phyloP scores from a whole-genome alignment of 1,284 basidiomycete species.

The Marasmius oreades region DNA sequence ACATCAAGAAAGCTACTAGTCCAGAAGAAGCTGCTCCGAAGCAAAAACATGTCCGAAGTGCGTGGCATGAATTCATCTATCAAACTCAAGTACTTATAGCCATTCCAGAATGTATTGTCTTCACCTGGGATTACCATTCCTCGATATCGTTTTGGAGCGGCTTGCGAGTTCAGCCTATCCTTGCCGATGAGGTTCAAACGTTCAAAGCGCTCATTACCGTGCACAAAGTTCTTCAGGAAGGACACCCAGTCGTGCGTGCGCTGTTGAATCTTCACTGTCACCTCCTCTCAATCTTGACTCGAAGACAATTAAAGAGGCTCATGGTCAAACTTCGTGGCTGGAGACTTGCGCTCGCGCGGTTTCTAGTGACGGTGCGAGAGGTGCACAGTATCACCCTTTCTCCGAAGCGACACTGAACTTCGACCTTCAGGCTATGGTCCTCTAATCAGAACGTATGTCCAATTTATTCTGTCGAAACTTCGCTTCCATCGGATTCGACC shows the following conservation, averaged over 20 bases:
- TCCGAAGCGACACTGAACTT: slow-evolving; percentile 3
- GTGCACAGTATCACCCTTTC: slow-evolving; percentile 35
- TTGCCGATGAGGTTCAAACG: slow-evolving; percentile 93
- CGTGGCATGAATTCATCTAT: slow-evolving; percentile 29
- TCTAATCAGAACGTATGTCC: slow-evolving; percentile 91
- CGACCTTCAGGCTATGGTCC: slow-evolving; percentile 74
- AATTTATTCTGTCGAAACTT: slow-evolving; percentile 92
- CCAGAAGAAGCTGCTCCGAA: slow-evolving; percentile 91
- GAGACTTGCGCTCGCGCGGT: slow-evolving; percentile 93
- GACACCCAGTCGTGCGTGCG: slow-evolving; percentile 78
- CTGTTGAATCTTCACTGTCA: background rate
- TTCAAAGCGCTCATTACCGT: slow-evolving; percentile 96
- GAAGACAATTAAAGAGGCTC: slow-evolving; percentile 92
- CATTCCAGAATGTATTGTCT: slow-evolving; percentile 88
- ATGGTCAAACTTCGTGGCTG: slow-evolving; percentile 94
- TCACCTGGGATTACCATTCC: slow-evolving; percentile 98
- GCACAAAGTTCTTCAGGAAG: slow-evolving; percentile 94
- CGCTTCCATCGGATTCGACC: slow-evolving; percentile 91
- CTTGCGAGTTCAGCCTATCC: slow-evolving; percentile 89
- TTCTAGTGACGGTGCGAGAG: slow-evolving; percentile 74
- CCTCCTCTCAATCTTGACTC: background rate
- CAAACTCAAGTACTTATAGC: slow-evolving; percentile 11
- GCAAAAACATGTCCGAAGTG: slow-evolving; percentile 96
- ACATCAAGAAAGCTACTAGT: slow-evolving; percentile 96
- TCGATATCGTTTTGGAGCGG: slow-evolving; percentile 97